Evolutionary conservation across 1,284 basidiomycete species (phyloP).

Genomic region (Entoloma clypeatum): DNA sequence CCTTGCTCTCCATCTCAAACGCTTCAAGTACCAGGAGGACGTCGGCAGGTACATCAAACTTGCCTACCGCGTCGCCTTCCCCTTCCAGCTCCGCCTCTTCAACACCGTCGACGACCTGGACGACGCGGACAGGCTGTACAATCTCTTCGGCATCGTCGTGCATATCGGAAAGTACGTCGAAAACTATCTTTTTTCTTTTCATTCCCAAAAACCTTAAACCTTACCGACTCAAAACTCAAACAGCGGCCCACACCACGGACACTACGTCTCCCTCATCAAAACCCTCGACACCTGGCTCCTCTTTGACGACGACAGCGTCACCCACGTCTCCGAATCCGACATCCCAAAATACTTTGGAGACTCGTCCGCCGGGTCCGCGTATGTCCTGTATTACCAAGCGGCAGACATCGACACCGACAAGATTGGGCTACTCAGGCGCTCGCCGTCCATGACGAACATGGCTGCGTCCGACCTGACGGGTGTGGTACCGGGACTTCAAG

Average conservation of each 20-base stretch:
- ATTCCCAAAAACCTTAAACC: conserved; percentile 10
- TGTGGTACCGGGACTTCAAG: too few relatives aligned
- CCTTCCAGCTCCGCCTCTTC: conserved; percentile 89
- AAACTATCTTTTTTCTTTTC: conserved; percentile 10
- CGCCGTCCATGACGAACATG: conserved; percentile 19
- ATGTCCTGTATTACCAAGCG: conserved; percentile 97
- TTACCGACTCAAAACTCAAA: too few relatives aligned
- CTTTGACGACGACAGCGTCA: conserved; percentile 95
- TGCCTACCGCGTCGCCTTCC: conserved; percentile 94
- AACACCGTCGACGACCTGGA: conserved; percentile 94
- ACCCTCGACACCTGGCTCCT: conserved; percentile 84
- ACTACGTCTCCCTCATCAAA: conserved; percentile 95
- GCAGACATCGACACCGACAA: conserved; percentile 73
- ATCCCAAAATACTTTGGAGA: conserved; percentile 96
- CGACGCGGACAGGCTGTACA: conserved; percentile 87
- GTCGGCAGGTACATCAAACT: conserved; percentile 89
- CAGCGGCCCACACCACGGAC: conserved; percentile 94
- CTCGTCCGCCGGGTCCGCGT: conserved; percentile 83
- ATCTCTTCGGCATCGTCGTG: conserved; percentile 93
- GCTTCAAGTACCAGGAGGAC: conserved; percentile 97
- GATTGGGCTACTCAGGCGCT: conserved; percentile 55
- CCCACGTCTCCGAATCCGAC: conserved; percentile 83
- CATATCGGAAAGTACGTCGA: conserved; percentile 90
- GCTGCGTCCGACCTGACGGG: too few relatives aligned
- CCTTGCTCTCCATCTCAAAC: conserved; percentile 92